Percentiles rank a stretch among this genome's conserved stretches.
These are phyloP conservation scores for Pseudohalonectria lignicola DNA, from an alignment of 2,329 filamentous ascomycete species.

Conservation along the genomic window DNA sequence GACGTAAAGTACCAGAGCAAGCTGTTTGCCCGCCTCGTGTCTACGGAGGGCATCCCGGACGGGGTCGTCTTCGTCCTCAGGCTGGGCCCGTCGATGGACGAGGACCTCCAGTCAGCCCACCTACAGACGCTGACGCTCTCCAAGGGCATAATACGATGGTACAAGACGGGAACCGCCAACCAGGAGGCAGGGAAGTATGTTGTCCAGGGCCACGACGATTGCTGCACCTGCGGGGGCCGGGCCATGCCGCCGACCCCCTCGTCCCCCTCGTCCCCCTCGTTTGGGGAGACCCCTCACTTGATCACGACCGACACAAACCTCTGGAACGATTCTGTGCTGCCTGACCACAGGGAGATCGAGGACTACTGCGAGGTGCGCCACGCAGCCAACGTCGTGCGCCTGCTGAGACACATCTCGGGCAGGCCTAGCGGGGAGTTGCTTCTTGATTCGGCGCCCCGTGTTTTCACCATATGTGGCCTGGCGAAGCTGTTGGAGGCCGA, in stretches of 20 bases:
- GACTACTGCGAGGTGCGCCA: conserved; percentile 59
- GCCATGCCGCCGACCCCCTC: conserved; percentile 11
- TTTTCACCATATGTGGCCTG: conserved; percentile 56
- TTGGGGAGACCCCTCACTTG: too few species aligned
- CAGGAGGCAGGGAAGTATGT: background rate
- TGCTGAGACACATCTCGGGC: conserved; percentile 42
- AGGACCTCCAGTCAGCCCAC: conserved; percentile 6
- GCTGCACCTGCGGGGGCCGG: conserved; percentile 15
- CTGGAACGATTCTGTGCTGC: too few species aligned
- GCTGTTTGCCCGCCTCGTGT: background rate
- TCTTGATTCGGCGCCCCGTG: conserved; percentile 53
- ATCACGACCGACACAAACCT: too few species aligned
- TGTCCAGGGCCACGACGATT: conserved; percentile 27
- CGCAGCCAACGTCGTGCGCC: conserved; percentile 48
- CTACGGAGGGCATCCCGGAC: conserved; percentile 4
- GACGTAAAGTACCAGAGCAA: conserved; percentile 6
- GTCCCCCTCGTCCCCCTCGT: too few species aligned
- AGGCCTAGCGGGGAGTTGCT: conserved; percentile 35
- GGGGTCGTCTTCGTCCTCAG: conserved; percentile 13
- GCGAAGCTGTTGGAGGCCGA: conserved; percentile 46
- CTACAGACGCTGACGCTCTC: conserved; percentile 10
- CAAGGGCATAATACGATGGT: conserved; percentile 10
- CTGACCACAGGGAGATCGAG: conserved; percentile 24
- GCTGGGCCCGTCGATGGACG: conserved; percentile 9
- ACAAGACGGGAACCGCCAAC: background rate